Percentiles rank a stretch among this genome's conserved stretches.
Conservation (phyloP, 1,284 basidiomycete species). For the Lentinula novae-zelandiae region DNA sequence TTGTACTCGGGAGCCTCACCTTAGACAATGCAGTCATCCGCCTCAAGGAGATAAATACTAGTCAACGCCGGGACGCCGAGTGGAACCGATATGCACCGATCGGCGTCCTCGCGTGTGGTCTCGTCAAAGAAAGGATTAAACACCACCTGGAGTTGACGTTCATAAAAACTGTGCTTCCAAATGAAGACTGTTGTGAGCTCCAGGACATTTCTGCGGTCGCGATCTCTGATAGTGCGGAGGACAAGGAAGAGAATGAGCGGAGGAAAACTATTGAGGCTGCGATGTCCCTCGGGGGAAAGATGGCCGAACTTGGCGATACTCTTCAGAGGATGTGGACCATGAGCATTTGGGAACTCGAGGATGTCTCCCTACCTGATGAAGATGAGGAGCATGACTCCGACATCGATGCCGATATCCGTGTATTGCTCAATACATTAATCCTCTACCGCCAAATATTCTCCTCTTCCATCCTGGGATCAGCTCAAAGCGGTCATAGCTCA, state of each 20-base stretch:
- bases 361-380: conserved; percentile 22
- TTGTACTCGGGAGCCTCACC: conserved; percentile 49
- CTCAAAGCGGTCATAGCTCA: conserved; percentile 5
- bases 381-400: conserved; percentile 23
- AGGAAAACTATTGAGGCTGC: conserved; percentile 51
- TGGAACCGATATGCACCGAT: conserved; percentile 35
- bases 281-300: conserved; percentile 55
- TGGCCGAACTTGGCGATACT: conserved; percentile 46
- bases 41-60: conserved; percentile 23
- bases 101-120: conserved; percentile 41
- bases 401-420: conserved; percentile 40
- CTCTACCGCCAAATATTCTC: conserved; percentile 59
- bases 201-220: conserved; percentile 18
- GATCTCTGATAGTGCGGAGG: conserved; percentile 14
- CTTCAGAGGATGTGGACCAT: conserved; percentile 52
- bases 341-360: conserved; percentile 17
- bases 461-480: conserved; percentile 27
- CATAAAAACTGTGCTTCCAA: conserved; percentile 40
- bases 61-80: not conserved
- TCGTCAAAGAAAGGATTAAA: conserved; percentile 48
- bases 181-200: conserved; percentile 20
- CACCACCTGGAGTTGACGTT: conserved; percentile 49
- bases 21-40: conserved; percentile 44
- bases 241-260: conserved; percentile 37
- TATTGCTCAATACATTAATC: conserved; percentile 51